Evolutionary conservation across 495 filamentous ascomycete species (phyloP).

Genomic region (Xylaria telfairii): DNA sequence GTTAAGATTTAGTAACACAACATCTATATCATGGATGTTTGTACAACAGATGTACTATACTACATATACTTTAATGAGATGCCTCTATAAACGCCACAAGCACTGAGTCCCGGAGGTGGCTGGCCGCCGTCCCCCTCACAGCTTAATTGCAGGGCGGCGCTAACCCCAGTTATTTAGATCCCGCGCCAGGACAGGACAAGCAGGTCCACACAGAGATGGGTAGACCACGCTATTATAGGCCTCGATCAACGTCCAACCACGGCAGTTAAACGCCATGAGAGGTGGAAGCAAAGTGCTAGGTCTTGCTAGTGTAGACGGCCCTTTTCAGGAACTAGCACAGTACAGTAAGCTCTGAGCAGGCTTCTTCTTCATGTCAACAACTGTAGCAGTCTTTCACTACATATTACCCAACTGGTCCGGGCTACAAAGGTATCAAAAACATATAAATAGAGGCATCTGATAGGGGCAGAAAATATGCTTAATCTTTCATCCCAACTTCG

Average conservation of each 20-base stretch:
- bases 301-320: not conserved
- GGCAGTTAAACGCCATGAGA: not conserved
- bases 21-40: not conserved
- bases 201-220: constrained; percentile 15
- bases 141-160: constrained; percentile 21
- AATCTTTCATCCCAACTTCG: not conserved
- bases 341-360: not conserved
- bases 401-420: too few relatives aligned
- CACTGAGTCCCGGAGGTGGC: not conserved
- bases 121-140: not conserved
- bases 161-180: constrained; percentile 17
- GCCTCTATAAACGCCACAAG: not conserved
- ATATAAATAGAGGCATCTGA: not conserved
- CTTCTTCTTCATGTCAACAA: not conserved
- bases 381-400: not conserved
- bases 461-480: not conserved
- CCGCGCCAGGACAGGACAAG: constrained; percentile 18
- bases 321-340: constrained; percentile 7
- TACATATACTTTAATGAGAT: not conserved
- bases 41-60: not conserved
- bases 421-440: too few relatives aligned
- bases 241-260: not conserved
- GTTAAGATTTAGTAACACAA: not conserved
- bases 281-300: not conserved
- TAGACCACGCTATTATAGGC: not conserved